These are phyloP conservation scores for Paragyromitra xinjiangensis DNA, from an alignment of 495 filamentous ascomycete genomes.

Conservation along the genomic window DNA sequence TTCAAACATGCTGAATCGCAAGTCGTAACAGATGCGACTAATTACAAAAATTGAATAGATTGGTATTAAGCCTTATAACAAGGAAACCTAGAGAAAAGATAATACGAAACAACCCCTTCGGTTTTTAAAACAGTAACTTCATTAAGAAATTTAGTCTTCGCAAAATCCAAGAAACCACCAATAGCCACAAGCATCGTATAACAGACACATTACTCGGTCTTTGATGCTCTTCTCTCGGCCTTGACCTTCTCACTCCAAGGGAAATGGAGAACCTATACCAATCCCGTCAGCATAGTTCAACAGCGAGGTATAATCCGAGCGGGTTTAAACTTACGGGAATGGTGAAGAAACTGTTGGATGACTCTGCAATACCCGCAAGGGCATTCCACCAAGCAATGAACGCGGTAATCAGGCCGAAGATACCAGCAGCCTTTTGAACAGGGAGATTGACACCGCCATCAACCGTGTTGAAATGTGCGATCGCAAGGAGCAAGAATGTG, in stretches of 20 bases:
- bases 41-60: constrained; percentile 11
- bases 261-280: constrained; percentile 77
- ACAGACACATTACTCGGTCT: constrained; percentile 20
- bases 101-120: not conserved
- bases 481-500: constrained; percentile 86
- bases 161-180: not conserved
- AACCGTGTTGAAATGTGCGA: constrained; percentile 70
- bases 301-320: not conserved
- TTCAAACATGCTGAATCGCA: not conserved
- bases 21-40: not conserved
- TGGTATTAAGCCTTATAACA: constrained; percentile 9
- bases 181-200: too few species aligned
- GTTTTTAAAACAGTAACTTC: constrained; percentile 8
- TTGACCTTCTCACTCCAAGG: constrained; percentile 91
- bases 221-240: constrained; percentile 49
- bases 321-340: constrained; percentile 67
- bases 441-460: constrained; percentile 60
- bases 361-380: constrained; percentile 92
- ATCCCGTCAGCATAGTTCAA: constrained; percentile 25
- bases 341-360: constrained; percentile 91
- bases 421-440: constrained; percentile 76
- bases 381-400: constrained; percentile 98
- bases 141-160: constrained; percentile 2
- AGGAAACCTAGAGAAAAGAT: not conserved
- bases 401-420: constrained; percentile 86